These are phyloP conservation scores for Allium fistulosum DNA, from an alignment of 106 monocot genomes.

Conservation along the genomic window DNA sequence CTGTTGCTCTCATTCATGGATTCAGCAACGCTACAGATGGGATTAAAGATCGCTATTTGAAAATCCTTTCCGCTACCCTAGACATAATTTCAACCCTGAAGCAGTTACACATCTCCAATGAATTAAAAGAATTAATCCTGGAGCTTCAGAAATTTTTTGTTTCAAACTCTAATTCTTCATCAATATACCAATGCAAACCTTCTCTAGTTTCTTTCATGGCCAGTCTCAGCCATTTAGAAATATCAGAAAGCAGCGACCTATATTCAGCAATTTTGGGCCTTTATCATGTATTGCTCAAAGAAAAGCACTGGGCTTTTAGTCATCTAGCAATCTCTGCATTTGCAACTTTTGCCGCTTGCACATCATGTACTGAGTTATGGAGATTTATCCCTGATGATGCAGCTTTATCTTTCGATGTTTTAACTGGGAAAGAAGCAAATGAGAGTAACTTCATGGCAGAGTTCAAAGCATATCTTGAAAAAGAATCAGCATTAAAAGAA, in stretches of 20 bases:
- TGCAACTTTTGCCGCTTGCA: constrained; percentile 78
- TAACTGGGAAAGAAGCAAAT: constrained; percentile 45
- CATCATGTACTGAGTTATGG: constrained; percentile 76
- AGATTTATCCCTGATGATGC: constrained; percentile 80
- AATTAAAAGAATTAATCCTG: constrained; percentile 44
- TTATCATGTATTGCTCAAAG: constrained; percentile 70
- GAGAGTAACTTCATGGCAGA: constrained; percentile 79
- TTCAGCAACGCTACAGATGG: constrained; percentile 25
- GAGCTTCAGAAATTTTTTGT: constrained; percentile 45
- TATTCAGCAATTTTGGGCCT: constrained; percentile 48
- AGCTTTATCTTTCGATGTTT: constrained; percentile 72
- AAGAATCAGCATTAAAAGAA: constrained; percentile 36
- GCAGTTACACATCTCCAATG: constrained; percentile 37
- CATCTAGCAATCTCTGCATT: constrained; percentile 67
- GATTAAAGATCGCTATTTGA: constrained; percentile 25
- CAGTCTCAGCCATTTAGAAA: constrained; percentile 53
- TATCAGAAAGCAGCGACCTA: constrained; percentile 36
- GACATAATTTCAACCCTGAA: constrained; percentile 50
- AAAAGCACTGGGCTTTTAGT: constrained; percentile 77
- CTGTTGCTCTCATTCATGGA: constrained; percentile 37
- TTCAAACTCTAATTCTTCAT: constrained; percentile 13
- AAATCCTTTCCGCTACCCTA: constrained; percentile 41
- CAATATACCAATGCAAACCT: constrained; percentile 39
- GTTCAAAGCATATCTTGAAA: constrained; percentile 73
- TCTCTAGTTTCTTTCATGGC: constrained; percentile 70